A percentile compares a stretch with the other conserved stretches of the same genome.
Conservation (phyloP, 1,284 basidiomycete genomes). For the Schizophyllum amplum region DNA sequence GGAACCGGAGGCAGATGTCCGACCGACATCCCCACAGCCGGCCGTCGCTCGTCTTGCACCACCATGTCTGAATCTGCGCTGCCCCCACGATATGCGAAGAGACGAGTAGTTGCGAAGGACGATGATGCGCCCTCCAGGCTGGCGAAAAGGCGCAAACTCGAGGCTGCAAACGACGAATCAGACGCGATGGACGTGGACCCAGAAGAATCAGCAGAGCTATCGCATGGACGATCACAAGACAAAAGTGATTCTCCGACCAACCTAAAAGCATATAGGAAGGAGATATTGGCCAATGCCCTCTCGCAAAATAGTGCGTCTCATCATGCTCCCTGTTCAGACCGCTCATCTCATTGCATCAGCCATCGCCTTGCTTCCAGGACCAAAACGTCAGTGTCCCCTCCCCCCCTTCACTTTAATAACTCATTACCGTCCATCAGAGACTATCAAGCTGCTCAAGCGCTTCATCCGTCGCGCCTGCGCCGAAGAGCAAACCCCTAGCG, state of each 20-base stretch:
- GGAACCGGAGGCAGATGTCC: slow-evolving; percentile 18
- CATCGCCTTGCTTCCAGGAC: slow-evolving; percentile 22
- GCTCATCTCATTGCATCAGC: slow-evolving; percentile 15
- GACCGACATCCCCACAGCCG: slow-evolving; percentile 9
- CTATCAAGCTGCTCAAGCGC: neutral
- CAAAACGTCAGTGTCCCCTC: slow-evolving; percentile 16
- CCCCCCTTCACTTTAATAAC: neutral
- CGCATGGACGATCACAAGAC: neutral
- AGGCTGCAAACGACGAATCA: neutral
- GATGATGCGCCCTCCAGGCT: neutral
- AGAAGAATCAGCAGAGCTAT: neutral
- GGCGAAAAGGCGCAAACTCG: neutral
- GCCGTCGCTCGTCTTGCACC: slow-evolving; percentile 21
- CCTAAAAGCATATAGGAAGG: slow-evolving; percentile 12
- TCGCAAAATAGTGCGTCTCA: slow-evolving; percentile 25
- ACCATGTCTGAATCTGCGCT: slow-evolving; percentile 16
- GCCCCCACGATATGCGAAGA: slow-evolving; percentile 3
- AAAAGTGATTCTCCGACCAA: neutral
- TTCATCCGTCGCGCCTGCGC: neutral
- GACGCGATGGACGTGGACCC: neutral
- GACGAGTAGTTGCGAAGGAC: neutral
- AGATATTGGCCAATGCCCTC: slow-evolving; percentile 21
- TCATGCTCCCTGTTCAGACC: neutral
- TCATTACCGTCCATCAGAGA: neutral
- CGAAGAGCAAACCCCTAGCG: neutral